phyloP scores from a whole-genome alignment of 139 green algal genomes.

The Chlamydomonas applanata region DNA sequence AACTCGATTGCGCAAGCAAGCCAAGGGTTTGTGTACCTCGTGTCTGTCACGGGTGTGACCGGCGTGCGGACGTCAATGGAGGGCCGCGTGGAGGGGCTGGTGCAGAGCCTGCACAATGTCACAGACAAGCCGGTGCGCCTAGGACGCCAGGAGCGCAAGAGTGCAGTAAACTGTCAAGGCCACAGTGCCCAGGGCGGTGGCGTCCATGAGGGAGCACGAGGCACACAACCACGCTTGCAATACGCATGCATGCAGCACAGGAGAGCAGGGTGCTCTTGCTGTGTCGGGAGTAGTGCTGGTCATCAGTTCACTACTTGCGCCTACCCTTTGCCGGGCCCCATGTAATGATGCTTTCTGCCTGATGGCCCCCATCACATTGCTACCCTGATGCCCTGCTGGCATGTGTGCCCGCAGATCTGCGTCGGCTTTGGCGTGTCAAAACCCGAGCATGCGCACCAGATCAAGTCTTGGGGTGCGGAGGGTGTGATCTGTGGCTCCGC shows the following conservation, averaged over 20 bases:
- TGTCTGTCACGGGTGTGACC: constrained; percentile 94
- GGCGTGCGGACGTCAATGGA: constrained; percentile 68
- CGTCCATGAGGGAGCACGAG: neutral
- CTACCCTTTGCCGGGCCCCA: too few species aligned
- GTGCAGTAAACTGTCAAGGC: constrained; percentile 1
- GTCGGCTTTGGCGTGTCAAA: constrained; percentile 96
- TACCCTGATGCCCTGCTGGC: too few species aligned
- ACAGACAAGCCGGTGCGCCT: constrained; percentile 73
- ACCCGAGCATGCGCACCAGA: constrained; percentile 78
- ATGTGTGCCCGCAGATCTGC: constrained; percentile 57
- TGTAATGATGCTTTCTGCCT: too few species aligned
- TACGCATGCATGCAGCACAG: too few species aligned
- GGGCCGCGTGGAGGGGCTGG: constrained; percentile 78
- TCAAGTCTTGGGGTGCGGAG: constrained; percentile 91
- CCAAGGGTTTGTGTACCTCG: constrained; percentile 98
- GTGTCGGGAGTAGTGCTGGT: too few species aligned
- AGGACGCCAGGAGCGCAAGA: neutral
- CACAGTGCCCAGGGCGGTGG: neutral
- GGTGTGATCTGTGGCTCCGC: constrained; percentile 95
- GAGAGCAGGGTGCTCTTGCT: too few species aligned
- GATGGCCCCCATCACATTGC: too few species aligned
- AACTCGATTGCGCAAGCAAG: constrained; percentile 35
- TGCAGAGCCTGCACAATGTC: constrained; percentile 68
- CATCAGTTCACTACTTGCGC: too few species aligned
- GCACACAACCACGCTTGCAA: neutral